phyloP scores from a whole-genome alignment of 345 rosid species.

The Brassica juncea region DNA sequence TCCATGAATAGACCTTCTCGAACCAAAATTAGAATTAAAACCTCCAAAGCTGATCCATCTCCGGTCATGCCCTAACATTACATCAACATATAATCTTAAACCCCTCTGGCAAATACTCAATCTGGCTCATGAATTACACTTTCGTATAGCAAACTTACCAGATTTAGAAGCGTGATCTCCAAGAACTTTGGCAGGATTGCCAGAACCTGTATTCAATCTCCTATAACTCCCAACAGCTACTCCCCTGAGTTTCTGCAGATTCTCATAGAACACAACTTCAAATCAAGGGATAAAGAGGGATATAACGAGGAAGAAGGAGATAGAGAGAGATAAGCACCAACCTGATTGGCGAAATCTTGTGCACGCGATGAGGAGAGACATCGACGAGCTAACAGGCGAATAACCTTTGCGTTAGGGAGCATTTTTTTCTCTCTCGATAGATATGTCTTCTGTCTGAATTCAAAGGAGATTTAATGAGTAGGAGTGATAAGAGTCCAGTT shows the following conservation, averaged over 20 bases:
- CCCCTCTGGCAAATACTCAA: not conserved
- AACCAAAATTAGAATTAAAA: constrained; percentile 44
- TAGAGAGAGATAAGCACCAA: constrained; percentile 22
- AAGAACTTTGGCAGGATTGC: constrained; percentile 34
- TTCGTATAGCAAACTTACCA: constrained; percentile 39
- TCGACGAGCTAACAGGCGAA: constrained; percentile 55
- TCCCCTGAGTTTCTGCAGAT: constrained; percentile 47
- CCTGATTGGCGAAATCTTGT: constrained; percentile 42
- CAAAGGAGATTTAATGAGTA: not conserved
- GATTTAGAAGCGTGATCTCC: constrained; percentile 40
- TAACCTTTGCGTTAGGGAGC: constrained; percentile 64
- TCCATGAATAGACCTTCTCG: constrained; percentile 71
- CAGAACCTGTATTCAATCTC: constrained; percentile 47
- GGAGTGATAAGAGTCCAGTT: not conserved
- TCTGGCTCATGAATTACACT: not conserved
- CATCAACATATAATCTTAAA: not conserved
- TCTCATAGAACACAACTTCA: not conserved
- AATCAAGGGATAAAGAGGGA: not conserved
- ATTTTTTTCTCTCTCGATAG: constrained; percentile 38
- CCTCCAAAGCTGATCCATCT: constrained; percentile 52
- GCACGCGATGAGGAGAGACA: constrained; percentile 42
- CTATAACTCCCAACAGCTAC: constrained; percentile 45
- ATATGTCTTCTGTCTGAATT: constrained; percentile 5
- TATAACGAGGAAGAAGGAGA: not conserved
- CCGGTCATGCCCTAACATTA: constrained; percentile 34